Base-by-base conservation (phyloP, 768 basidiomycete genomes). In the Panaeolus papilionaceus region DNA sequence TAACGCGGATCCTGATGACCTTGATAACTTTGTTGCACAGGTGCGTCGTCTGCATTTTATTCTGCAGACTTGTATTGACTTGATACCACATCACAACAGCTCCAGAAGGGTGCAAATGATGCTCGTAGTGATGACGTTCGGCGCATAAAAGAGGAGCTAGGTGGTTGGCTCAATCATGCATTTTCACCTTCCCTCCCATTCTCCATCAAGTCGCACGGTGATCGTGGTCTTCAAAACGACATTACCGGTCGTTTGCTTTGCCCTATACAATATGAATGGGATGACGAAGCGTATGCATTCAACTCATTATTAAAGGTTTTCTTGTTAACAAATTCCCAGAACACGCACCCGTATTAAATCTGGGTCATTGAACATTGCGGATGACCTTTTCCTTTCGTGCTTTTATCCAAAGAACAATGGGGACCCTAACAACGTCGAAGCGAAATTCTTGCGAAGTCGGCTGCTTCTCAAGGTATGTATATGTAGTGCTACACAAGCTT, bases 221-320 rank as follows among this genome's bases (percentile, higher is more conserved):
- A 67, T 40, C 9, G 39, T 6, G 39, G 39, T 5, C 4, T 40
- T 40, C 39, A 40, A 40, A 40, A 40, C 9, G 68, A 72, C 28
- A 38, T 67, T 23, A 67, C 63, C 16, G 73, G 71, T 16, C n/a
- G 58, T 39, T 51, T 72, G 23, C 66, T 74, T 2, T 74, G 72
- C 58, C 70, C 73, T 5, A 65, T 67, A 42, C 70, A 73, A 58
- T 68, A 40, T 61, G 58, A 70, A n/a, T 74, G 73, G 73, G 67
- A 63, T 64, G 66, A 74, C 28, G 23, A 37, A 8, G 61, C 61
- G 72, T 74, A 64, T 33, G 45, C 49, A 44, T n/a, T 62, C 64
- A 39, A 23, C 54, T 49, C 39, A 7, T 37, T 62, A 12, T 38
- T 18, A 0, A 40, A 40, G 39, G 14, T 40, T 40, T 40, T 40